Evolutionary conservation across 2,329 filamentous ascomycete species (phyloP).

Genomic region (Hypoxylon sp.): DNA sequence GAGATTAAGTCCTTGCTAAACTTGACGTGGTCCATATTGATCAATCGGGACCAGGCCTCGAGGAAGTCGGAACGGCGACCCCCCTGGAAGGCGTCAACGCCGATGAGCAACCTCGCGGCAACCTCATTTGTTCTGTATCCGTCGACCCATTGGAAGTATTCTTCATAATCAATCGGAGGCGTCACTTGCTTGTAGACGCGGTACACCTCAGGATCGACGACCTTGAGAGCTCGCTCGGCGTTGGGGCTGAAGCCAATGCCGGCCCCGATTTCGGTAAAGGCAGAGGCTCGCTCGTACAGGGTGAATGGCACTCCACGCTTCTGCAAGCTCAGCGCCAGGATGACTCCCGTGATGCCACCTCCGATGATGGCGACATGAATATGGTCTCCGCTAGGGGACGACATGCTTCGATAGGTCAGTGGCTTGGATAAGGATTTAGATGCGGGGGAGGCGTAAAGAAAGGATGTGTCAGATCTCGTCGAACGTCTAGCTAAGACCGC

Average conservation of each 20-base stretch:
- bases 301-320: slow-evolving; percentile 52
- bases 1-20: slow-evolving; percentile 48
- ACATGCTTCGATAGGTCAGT: slow-evolving; percentile 1
- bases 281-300: slow-evolving; percentile 55
- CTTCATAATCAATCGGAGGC: slow-evolving; percentile 32
- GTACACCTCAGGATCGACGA: slow-evolving; percentile 47
- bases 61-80: slow-evolving; percentile 52
- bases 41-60: slow-evolving; percentile 48
- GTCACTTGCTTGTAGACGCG: slow-evolving; percentile 50
- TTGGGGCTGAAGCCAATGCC: slow-evolving; percentile 62
- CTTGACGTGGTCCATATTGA: slow-evolving; percentile 40
- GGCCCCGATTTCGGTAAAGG: slow-evolving; percentile 57
- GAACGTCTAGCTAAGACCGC: too few species aligned
- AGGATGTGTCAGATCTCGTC: background rate
- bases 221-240: slow-evolving; percentile 55
- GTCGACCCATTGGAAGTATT: slow-evolving; percentile 55
- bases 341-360: slow-evolving; percentile 60
- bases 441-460: background rate
- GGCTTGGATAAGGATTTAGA: background rate
- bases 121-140: slow-evolving; percentile 45
- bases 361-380: slow-evolving; percentile 57
- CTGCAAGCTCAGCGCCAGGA: slow-evolving; percentile 56
- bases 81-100: slow-evolving; percentile 53
- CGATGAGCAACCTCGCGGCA: slow-evolving; percentile 48
- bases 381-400: background rate